Evolutionary conservation across 2,329 filamentous ascomycete species (phyloP), one percentile per base, ranked within the genome.

Genomic region (Calonectria montana): DNA sequence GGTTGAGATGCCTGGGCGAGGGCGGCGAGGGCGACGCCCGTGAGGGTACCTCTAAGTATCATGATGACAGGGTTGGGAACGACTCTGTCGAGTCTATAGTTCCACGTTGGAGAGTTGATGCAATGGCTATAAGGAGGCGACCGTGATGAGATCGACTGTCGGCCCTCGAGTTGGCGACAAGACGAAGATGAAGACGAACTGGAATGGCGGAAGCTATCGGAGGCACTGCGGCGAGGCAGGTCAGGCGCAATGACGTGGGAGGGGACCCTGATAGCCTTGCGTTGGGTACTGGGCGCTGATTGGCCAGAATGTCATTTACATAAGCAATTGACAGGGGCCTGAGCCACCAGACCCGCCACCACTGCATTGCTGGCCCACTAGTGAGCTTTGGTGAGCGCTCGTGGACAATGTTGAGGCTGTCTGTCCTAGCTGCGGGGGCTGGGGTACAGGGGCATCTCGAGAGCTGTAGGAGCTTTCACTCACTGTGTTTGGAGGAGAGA

Each of bases 1-100:
- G 96, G 96, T 83, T 99, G 97, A 71, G 92, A 88, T 23, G 86
- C 87, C 61, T 84, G 81, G 37, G 82, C 84, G 66, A 82, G 80
- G 61, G 80, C 81, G 66, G 83, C 80, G 68, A 87, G 71, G 47
- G 81, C 79, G 43, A 79, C 76, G 65, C 76, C 73, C 61, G 79
- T 59, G 29, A 80, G 37, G 35, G 74, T 70, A n/a, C 57, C 76
- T 67, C 76, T 70, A 10, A 80, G 62, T 65, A 83, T 83, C 78
- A 78, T 77, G 43, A 18, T 62, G 70, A 41, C 13, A 15, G 59
- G 27, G 31, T 3, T 55, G 35, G 47, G 27, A 9, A 29, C 15
- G 10, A 5, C 39, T 50, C 43, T 37, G 18, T 15, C 13, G 39
- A 37, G 27, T 18, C n/a, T 6, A 29, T 27, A 21, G 27, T 45